Evolutionary conservation across 2,329 filamentous ascomycete species (phyloP).

Genomic region (Ophiostoma ulmi): DNA sequence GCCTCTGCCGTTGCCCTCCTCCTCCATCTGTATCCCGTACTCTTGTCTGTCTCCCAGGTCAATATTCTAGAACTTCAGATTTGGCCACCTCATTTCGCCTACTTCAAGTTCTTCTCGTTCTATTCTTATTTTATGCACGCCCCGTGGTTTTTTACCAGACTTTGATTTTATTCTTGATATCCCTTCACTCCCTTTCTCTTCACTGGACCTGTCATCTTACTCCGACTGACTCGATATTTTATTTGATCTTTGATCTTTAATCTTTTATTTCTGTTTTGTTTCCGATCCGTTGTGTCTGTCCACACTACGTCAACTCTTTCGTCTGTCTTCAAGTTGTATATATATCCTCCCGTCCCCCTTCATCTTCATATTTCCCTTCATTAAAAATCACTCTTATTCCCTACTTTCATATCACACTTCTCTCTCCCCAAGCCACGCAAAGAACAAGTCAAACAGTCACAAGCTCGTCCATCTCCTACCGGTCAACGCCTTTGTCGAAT

Average conservation of each 20-base stretch:
- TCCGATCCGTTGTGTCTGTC: background rate
- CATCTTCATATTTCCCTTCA: background rate
- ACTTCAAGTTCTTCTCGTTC: conserved; percentile 8
- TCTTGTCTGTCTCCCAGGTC: background rate
- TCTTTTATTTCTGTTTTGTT: background rate
- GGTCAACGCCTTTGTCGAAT: background rate
- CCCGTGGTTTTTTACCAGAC: background rate
- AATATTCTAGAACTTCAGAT: conserved; percentile 21
- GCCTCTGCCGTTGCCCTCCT: background rate
- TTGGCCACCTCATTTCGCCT: conserved; percentile 19
- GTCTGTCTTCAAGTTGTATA: conserved; percentile 18
- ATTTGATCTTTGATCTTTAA: background rate
- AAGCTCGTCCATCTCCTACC: background rate
- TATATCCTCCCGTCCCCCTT: conserved; percentile 19
- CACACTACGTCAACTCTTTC: background rate
- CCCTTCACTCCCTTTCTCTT: background rate
- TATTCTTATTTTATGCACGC: conserved; percentile 6
- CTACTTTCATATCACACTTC: background rate
- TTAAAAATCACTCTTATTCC: background rate
- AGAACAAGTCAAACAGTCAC: background rate
- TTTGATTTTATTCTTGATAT: background rate
- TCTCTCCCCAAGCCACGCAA: background rate
- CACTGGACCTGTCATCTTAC: background rate
- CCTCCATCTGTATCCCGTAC: background rate
- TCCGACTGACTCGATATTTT: background rate